Evolutionary conservation across 352 stramenopile genomes (phyloP).

Genomic region (Globisporangium carolinianum): DNA sequence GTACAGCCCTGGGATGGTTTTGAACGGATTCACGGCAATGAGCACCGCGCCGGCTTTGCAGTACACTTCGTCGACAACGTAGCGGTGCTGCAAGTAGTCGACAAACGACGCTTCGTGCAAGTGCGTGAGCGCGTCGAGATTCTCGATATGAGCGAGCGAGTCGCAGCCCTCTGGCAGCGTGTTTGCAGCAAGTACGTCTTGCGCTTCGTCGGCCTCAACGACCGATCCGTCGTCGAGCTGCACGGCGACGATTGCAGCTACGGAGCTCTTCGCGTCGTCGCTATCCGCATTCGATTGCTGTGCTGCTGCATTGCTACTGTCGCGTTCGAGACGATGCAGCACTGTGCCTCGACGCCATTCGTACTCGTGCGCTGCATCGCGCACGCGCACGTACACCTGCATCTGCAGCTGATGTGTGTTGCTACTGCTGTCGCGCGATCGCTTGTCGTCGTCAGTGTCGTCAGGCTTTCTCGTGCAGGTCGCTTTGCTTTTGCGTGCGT

Average conservation of each 20-base stretch:
- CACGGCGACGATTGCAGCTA: slow-evolving; percentile 21
- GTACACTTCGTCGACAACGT: slow-evolving; percentile 67
- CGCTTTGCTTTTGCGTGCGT: not conserved
- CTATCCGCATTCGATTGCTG: slow-evolving; percentile 1
- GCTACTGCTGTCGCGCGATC: not conserved
- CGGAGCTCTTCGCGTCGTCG: no score
- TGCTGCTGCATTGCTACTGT: not conserved
- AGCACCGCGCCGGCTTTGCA: slow-evolving; percentile 62
- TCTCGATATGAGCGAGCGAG: slow-evolving; percentile 51
- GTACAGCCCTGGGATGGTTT: slow-evolving; percentile 63
- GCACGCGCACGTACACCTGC: slow-evolving; percentile 57
- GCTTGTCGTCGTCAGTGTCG: not conserved
- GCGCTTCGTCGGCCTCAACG: slow-evolving; percentile 37
- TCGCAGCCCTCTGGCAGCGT: slow-evolving; percentile 19
- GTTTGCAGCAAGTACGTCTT: slow-evolving; percentile 53
- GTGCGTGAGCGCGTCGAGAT: slow-evolving; percentile 67
- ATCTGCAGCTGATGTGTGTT: slow-evolving; percentile 13
- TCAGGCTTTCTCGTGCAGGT: not conserved
- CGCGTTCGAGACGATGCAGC: slow-evolving; percentile 22
- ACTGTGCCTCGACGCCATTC: slow-evolving; percentile 41
- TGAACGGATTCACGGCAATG: slow-evolving; percentile 80
- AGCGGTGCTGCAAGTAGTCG: slow-evolving; percentile 71
- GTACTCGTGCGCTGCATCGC: slow-evolving; percentile 21
- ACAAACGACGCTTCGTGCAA: slow-evolving; percentile 78
- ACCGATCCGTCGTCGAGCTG: slow-evolving; percentile 29